Evolutionary conservation across 257 asterid genomes (phyloP).

Genomic region (Solanum medicagineum): DNA sequence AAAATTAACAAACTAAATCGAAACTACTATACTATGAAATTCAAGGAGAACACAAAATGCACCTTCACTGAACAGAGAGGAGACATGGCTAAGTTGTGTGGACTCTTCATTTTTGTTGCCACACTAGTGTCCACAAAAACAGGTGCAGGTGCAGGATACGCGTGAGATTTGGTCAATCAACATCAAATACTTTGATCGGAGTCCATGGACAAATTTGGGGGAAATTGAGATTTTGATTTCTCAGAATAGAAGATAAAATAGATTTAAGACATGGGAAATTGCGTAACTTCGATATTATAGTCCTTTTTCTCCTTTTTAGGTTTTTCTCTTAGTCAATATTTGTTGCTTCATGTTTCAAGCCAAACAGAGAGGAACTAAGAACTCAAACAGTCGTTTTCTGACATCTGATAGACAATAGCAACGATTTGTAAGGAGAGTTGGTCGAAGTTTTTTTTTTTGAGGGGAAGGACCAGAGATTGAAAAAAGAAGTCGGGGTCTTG

Average conservation of each 20-base stretch:
- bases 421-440: neutral
- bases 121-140: neutral
- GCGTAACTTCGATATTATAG: neutral
- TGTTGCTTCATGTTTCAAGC: neutral
- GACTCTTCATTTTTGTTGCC: neutral
- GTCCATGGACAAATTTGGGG: neutral
- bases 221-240: neutral
- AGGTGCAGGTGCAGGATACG: neutral
- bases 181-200: neutral
- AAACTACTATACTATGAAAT: neutral
- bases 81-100: neutral
- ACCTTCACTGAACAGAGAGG: neutral
- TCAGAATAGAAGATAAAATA: neutral
- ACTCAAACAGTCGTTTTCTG: neutral
- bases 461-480: neutral
- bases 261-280: neutral
- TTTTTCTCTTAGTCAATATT: neutral
- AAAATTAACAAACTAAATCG: neutral
- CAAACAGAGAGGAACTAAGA: neutral
- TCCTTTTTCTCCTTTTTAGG: neutral
- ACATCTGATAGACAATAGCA: neutral
- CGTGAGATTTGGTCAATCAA: neutral
- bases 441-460: neutral
- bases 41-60: neutral
- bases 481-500: neutral